A percentile compares a stretch with the other conserved stretches of the same genome.
Evolutionary conservation across 2,329 filamentous ascomycete genomes (phyloP).

Genomic region (Didymella arachidicola): DNA sequence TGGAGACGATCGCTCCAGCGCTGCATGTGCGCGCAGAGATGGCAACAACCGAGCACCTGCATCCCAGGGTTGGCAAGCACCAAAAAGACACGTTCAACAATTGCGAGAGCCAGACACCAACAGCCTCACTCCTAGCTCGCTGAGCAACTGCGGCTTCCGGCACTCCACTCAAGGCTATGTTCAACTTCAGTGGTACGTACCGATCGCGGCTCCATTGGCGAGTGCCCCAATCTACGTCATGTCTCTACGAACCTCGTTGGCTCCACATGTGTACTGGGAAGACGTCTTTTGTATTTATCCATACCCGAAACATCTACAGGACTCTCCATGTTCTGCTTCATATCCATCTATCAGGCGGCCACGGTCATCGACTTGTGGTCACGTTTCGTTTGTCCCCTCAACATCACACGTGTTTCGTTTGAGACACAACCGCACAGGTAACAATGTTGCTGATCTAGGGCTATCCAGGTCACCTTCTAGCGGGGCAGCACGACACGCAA

Average conservation of each 20-base stretch:
- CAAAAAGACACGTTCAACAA: constrained; percentile 17
- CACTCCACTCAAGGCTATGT: constrained; percentile 35
- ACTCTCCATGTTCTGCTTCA: neutral
- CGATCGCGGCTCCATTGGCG: constrained; percentile 5
- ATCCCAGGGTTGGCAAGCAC: constrained; percentile 13
- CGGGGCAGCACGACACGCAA: constrained; percentile 50
- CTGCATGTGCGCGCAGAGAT: constrained; percentile 20
- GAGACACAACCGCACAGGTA: constrained; percentile 34
- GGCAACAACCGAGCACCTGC: constrained; percentile 23
- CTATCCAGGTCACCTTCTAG: constrained; percentile 47
- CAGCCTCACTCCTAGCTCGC: constrained; percentile 3
- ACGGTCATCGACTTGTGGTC: constrained; percentile 26
- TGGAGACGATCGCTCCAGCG: constrained; percentile 15
- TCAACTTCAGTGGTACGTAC: constrained; percentile 50
- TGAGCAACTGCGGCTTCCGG: neutral
- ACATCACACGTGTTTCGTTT: constrained; percentile 43
- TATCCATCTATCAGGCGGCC: constrained; percentile 12
- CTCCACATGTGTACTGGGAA: neutral
- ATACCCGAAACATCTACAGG: neutral
- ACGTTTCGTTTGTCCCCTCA: constrained; percentile 25
- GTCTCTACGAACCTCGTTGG: constrained; percentile 2
- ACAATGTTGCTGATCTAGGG: constrained; percentile 41
- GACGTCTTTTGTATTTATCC: neutral
- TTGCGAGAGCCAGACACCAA: constrained; percentile 10
- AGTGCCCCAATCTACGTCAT: constrained; percentile 16